These are phyloP conservation scores for Kondoa subrosea DNA, from an alignment of 768 basidiomycete species.

Conservation along the genomic window DNA sequence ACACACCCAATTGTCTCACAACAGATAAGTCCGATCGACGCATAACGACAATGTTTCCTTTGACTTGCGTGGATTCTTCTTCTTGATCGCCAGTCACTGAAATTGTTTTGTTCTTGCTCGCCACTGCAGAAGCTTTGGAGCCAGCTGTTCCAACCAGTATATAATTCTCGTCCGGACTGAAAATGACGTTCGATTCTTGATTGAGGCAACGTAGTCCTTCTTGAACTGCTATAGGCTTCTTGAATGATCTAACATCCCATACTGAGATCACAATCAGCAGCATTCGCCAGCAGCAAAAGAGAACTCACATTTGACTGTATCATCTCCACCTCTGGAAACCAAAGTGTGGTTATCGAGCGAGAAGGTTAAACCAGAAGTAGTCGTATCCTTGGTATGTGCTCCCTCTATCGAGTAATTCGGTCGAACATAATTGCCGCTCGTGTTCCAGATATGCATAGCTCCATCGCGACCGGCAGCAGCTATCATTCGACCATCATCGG, in stretches of 20 bases:
- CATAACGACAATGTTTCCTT: slow-evolving; percentile 22
- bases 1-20: slow-evolving; percentile 24
- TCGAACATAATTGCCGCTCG: slow-evolving; percentile 78
- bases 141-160: slow-evolving; percentile 54
- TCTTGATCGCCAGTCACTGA: slow-evolving; percentile 52
- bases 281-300: neutral
- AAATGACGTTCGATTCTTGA: slow-evolving; percentile 80
- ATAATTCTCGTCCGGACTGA: slow-evolving; percentile 83
- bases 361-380: slow-evolving; percentile 72
- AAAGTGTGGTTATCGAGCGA: slow-evolving; percentile 73
- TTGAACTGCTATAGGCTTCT: slow-evolving; percentile 62
- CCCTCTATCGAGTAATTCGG: slow-evolving; percentile 57
- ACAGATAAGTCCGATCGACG: slow-evolving; percentile 35
- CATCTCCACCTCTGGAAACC: slow-evolving; percentile 79
- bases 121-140: slow-evolving; percentile 36
- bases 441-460: slow-evolving; percentile 80
- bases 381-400: slow-evolving; percentile 70
- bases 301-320: slow-evolving; percentile 78
- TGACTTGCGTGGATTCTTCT: slow-evolving; percentile 31
- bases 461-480: slow-evolving; percentile 73
- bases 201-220: slow-evolving; percentile 57
- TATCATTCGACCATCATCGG: slow-evolving; percentile 72
- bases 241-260: slow-evolving; percentile 85
- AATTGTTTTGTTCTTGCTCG: slow-evolving; percentile 25
- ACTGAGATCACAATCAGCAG: slow-evolving; percentile 39